A percentile compares a stretch with the other conserved stretches of the same genome.
Evolutionary conservation across 805 yeast genomes (phyloP).

Genomic region (Lipomyces anomalus): DNA sequence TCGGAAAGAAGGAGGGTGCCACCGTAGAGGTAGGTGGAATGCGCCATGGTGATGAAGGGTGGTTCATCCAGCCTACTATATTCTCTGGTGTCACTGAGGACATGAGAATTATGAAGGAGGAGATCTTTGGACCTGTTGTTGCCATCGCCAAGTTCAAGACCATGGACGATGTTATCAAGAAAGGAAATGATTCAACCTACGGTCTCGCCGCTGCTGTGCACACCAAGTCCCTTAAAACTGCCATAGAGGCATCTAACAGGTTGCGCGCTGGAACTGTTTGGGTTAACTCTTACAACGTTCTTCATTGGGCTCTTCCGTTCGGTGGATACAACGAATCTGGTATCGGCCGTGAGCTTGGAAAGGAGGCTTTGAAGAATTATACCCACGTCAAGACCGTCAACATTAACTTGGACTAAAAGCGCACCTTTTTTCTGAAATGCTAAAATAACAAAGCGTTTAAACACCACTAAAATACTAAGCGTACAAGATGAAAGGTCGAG

Average conservation of each 20-base stretch:
- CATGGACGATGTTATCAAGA: constrained; percentile 69
- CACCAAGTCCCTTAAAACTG: constrained; percentile 67
- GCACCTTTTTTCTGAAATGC: no score
- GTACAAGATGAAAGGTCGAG: no score
- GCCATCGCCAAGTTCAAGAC: constrained; percentile 74
- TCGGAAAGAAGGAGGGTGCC: constrained; percentile 82
- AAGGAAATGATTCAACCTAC: constrained; percentile 75
- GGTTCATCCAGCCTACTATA: constrained; percentile 61
- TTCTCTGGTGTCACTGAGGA: constrained; percentile 73
- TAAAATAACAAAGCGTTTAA: no score
- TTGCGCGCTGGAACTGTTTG: constrained; percentile 86
- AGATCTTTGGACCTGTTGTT: constrained; percentile 93
- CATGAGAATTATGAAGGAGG: constrained; percentile 76
- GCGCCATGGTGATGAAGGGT: constrained; percentile 56
- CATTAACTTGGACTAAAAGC: constrained; percentile 54
- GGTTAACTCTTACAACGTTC: constrained; percentile 83
- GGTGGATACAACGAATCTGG: constrained; percentile 81
- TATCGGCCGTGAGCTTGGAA: constrained; percentile 75
- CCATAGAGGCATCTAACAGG: constrained; percentile 66
- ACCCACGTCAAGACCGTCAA: constrained; percentile 74
- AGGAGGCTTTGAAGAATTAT: constrained; percentile 62
- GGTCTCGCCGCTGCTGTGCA: constrained; percentile 92
- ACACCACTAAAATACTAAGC: no score
- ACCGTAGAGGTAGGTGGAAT: constrained; percentile 77
- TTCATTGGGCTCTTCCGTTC: constrained; percentile 62